These are phyloP conservation scores for Geotrichum histeridarum DNA, from an alignment of 1,139 yeast species.

Conservation along the genomic window DNA sequence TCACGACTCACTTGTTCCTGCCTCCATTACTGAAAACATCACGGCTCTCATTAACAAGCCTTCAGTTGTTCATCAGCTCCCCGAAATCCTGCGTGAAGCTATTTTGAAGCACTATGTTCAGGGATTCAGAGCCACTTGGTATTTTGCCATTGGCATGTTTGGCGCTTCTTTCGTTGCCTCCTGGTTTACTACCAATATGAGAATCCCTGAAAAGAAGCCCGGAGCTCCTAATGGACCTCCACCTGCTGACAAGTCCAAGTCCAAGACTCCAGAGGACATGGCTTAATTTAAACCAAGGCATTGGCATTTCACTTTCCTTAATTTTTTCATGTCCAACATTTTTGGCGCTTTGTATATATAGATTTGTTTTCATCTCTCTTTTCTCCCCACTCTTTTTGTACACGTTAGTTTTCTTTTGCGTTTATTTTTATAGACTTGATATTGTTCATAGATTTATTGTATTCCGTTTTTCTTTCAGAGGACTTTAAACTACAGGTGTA, in stretches of 20 bases:
- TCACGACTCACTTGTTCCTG: neutral
- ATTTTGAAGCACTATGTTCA: constrained; percentile 21
- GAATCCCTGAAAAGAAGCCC: constrained; percentile 19
- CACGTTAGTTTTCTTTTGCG: too few species aligned
- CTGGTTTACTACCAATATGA: constrained; percentile 26
- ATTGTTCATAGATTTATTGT: too few species aligned
- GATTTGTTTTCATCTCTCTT: too few species aligned
- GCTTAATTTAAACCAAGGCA: neutral
- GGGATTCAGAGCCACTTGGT: constrained; percentile 27
- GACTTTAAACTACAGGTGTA: too few species aligned
- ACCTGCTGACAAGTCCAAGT: neutral
- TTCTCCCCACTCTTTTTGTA: too few species aligned
- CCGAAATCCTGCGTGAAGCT: neutral
- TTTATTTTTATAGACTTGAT: too few species aligned
- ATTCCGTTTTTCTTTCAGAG: too few species aligned
- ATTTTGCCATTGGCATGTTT: constrained; percentile 25
- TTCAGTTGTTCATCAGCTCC: neutral
- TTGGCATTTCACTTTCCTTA: too few species aligned
- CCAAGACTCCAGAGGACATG: neutral
- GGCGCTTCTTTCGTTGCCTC: constrained; percentile 21
- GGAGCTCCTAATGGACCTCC: too few species aligned
- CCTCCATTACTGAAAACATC: neutral
- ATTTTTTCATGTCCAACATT: too few species aligned
- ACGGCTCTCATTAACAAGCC: neutral
- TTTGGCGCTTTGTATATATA: too few species aligned